phyloP scores from a whole-genome alignment of 1,284 basidiomycete genomes.

The Cutaneotrichosporon sp. region DNA sequence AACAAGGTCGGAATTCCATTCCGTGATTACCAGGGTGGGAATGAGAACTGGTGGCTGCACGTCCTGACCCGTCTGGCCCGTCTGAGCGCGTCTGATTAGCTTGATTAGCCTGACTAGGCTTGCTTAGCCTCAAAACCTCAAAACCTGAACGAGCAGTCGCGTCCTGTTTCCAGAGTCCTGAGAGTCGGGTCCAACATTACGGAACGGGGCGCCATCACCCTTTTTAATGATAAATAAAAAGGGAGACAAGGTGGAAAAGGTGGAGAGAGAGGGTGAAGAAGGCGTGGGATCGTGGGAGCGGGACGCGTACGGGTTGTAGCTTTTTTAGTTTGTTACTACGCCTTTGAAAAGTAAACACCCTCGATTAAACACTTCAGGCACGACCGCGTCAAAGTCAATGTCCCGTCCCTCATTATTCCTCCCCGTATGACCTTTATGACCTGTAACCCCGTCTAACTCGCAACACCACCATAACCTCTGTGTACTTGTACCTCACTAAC shows the following conservation, averaged over 20 bases:
- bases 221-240: too few relatives aligned
- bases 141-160: background rate
- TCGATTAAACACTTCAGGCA: background rate
- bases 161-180: background rate
- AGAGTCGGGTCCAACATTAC: background rate
- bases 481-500: background rate
- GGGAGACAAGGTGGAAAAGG: too few relatives aligned
- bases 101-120: too few relatives aligned
- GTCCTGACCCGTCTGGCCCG: too few relatives aligned
- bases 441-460: background rate
- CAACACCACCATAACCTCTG: background rate
- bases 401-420: background rate
- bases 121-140: too few relatives aligned
- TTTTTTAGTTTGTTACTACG: too few relatives aligned
- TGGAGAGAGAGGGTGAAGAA: too few relatives aligned
- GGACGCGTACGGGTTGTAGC: background rate
- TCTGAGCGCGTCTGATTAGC: too few relatives aligned
- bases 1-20: too few relatives aligned
- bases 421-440: too few relatives aligned
- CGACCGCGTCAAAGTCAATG: conserved; percentile 2
- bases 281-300: background rate
- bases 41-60: too few relatives aligned
- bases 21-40: too few relatives aligned
- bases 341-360: background rate
- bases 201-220: background rate